Conservation (phyloP, 139 green algal species). For the Chlorella sp. region DNA sequence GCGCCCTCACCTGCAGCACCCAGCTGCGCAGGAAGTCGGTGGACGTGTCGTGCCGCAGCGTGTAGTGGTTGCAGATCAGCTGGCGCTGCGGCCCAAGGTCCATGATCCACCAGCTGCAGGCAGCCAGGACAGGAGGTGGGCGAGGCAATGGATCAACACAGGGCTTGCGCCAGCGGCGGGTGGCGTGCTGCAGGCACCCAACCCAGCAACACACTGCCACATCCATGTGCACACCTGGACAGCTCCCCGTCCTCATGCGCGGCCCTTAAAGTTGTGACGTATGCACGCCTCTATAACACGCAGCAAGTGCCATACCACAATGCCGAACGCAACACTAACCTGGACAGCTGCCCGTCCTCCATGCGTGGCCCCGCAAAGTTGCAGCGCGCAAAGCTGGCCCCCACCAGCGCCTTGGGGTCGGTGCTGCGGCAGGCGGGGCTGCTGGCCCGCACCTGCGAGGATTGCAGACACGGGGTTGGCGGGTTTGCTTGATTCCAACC, state of each 20-base stretch:
- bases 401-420: conserved; percentile 69
- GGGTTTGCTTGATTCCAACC: no score
- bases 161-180: no score
- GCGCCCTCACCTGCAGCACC: conserved; percentile 82
- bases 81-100: conserved; percentile 73
- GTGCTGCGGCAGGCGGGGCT: conserved; percentile 69
- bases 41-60: conserved; percentile 81
- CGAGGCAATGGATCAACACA: neutral
- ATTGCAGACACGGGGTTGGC: no score
- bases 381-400: conserved; percentile 61
- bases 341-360: conserved; percentile 25
- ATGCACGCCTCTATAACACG: no score
- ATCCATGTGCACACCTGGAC: no score
- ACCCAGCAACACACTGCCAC: no score
- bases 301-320: conserved; percentile 33
- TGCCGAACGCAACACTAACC: conserved; percentile 5
- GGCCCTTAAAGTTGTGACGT: no score
- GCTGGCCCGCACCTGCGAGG: conserved; percentile 59
- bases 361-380: conserved; percentile 72
- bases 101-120: conserved; percentile 74
- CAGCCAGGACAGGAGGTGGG: neutral
- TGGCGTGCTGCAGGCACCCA: no score
- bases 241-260: no score
- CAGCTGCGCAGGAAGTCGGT: conserved; percentile 77
- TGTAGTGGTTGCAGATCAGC: conserved; percentile 86